phyloP scores from a whole-genome alignment of 352 stramenopile genomes.

The Phytophthora cactorum region DNA sequence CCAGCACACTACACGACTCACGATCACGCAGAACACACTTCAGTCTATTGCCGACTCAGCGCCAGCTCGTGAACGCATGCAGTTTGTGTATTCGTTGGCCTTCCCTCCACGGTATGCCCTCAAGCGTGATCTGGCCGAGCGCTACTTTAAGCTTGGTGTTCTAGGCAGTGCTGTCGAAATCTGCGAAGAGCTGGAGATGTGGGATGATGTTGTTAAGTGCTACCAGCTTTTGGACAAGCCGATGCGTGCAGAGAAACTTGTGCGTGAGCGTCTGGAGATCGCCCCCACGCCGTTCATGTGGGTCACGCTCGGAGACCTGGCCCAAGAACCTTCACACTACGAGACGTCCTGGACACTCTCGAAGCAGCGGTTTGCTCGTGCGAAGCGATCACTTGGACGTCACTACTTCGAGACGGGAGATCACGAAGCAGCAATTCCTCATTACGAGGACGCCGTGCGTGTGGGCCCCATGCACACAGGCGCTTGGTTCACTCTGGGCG shows the following conservation, averaged over 20 bases:
- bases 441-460: constrained; percentile 86
- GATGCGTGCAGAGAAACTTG: constrained; percentile 90
- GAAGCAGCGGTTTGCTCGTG: constrained; percentile 90
- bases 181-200: constrained; percentile 95
- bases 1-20: constrained; percentile 95
- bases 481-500: constrained; percentile 94
- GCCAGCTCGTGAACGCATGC: constrained; percentile 89
- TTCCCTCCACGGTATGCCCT: constrained; percentile 95
- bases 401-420: constrained; percentile 91
- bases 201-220: constrained; percentile 97
- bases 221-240: constrained; percentile 93
- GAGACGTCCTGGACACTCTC: constrained; percentile 93
- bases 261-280: constrained; percentile 86
- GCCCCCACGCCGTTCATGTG: constrained; percentile 93
- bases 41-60: constrained; percentile 91
- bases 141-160: constrained; percentile 92
- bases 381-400: constrained; percentile 91
- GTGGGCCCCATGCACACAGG: constrained; percentile 91
- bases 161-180: constrained; percentile 91
- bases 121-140: constrained; percentile 92
- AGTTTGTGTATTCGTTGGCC: constrained; percentile 92
- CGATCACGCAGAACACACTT: constrained; percentile 88
- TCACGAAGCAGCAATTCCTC: constrained; percentile 66
- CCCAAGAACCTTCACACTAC: constrained; percentile 89
- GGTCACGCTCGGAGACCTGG: constrained; percentile 94